Conservation (phyloP, 2,329 filamentous ascomycete genomes). For the Cytospora leucostoma region DNA sequence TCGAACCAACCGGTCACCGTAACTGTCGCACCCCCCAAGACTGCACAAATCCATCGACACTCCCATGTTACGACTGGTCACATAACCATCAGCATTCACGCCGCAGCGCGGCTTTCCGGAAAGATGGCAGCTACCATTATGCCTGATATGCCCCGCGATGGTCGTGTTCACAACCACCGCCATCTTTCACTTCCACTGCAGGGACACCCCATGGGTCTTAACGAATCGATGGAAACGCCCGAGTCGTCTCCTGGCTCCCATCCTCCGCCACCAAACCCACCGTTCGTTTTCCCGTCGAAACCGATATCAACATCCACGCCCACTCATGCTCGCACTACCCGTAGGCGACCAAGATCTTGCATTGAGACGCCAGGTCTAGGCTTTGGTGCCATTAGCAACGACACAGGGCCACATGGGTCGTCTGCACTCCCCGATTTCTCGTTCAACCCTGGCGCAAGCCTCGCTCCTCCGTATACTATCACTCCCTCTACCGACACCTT, state of each 20-base stretch:
- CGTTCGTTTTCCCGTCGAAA: conserved; percentile 63
- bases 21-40: conserved; percentile 1
- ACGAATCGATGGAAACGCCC: conserved; percentile 33
- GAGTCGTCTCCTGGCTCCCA: conserved; percentile 41
- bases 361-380: conserved; percentile 47
- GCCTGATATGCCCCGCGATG: conserved; percentile 32
- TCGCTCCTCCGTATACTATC: conserved; percentile 26
- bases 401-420: conserved; percentile 36
- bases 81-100: conserved; percentile 47
- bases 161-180: conserved; percentile 30
- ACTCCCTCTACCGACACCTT: conserved; percentile 41
- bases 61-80: conserved; percentile 44
- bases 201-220: conserved; percentile 34
- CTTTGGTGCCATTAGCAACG: conserved; percentile 36
- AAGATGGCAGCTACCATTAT: conserved; percentile 39
- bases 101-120: conserved; percentile 49
- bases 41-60: conserved; percentile 24
- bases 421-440: conserved; percentile 55
- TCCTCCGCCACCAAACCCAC: conserved; percentile 60
- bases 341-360: conserved; percentile 55
- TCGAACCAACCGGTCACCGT: conserved; percentile 11
- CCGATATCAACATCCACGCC: conserved; percentile 50
- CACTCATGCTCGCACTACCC: conserved; percentile 50
- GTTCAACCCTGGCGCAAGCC: conserved; percentile 34
- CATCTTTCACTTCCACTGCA: conserved; percentile 33